These are phyloP conservation scores for Sanghuangporus weigelae DNA, from an alignment of 1,284 basidiomycete species.

Conservation along the genomic window DNA sequence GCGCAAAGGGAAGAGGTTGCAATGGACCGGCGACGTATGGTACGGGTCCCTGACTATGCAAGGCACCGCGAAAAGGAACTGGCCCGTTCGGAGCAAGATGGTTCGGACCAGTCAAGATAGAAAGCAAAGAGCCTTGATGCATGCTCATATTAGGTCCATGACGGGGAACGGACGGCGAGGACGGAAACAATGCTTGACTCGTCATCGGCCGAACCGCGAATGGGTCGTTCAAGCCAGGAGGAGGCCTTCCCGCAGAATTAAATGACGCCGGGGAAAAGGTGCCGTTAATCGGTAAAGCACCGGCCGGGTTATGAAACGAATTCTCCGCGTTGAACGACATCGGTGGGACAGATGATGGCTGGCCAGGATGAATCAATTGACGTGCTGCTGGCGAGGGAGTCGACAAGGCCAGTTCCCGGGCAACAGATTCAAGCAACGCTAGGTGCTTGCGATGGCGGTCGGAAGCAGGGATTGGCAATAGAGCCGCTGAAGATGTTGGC, in stretches of 20 bases:
- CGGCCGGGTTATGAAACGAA: slow-evolving; percentile 19
- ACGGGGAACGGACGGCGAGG: slow-evolving; percentile 27
- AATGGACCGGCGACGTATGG: not conserved
- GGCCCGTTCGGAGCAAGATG: slow-evolving; percentile 15
- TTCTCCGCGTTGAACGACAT: slow-evolving; percentile 16
- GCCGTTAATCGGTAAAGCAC: slow-evolving; percentile 15
- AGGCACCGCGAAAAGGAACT: not conserved
- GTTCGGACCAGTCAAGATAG: slow-evolving; percentile 29
- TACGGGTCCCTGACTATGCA: not conserved
- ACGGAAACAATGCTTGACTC: slow-evolving; percentile 47
- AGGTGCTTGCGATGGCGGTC: slow-evolving; percentile 64
- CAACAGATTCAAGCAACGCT: slow-evolving; percentile 68
- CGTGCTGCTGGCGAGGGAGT: slow-evolving; percentile 38
- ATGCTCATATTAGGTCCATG: slow-evolving; percentile 38
- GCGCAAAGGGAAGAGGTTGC: not conserved
- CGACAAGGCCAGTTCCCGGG: slow-evolving; percentile 62
- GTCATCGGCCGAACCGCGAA: slow-evolving; percentile 57
- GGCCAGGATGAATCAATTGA: slow-evolving; percentile 10
- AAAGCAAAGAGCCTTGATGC: slow-evolving; percentile 47
- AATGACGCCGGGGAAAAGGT: slow-evolving; percentile 4
- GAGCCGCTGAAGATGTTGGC: slow-evolving; percentile 59
- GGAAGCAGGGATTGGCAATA: slow-evolving; percentile 45
- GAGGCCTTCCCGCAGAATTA: slow-evolving; percentile 15
- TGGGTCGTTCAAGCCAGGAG: slow-evolving; percentile 31
- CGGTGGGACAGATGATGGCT: slow-evolving; percentile 21